A percentile compares a stretch with the other conserved stretches of the same genome.
Conservation (phyloP, 1,284 basidiomycete species). For the Nidula niveotomentosa region DNA sequence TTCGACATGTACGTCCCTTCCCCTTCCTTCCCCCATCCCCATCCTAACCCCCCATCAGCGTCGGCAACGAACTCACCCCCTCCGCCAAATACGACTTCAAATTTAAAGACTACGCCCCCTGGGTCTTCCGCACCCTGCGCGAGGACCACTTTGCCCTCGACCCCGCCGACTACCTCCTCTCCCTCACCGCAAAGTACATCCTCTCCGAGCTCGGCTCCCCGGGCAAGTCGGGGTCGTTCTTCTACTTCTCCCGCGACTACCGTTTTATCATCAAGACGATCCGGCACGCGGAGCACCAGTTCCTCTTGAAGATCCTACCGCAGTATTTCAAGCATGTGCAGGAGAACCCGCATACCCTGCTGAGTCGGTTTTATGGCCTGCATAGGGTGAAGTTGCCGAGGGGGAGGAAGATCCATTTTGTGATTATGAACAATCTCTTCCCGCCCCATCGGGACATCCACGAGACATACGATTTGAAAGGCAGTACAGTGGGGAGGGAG, state of each 20-base stretch:
- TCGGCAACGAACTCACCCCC: constrained; percentile 96
- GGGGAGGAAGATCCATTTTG: constrained; percentile 97
- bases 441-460: constrained; percentile 97
- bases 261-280: constrained; percentile 99
- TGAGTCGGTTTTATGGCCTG: constrained; percentile 94
- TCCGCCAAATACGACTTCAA: constrained; percentile 98
- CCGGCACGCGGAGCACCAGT: constrained; percentile 92
- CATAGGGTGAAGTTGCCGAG: constrained; percentile 96
- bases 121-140: constrained; percentile 94
- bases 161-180: constrained; percentile 95
- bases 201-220: constrained; percentile 98
- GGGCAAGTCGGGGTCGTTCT: constrained; percentile 98
- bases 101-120: constrained; percentile 99
- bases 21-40: neutral
- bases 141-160: constrained; percentile 96
- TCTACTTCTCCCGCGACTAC: constrained; percentile 99
- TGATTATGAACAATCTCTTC: constrained; percentile 99
- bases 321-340: constrained; percentile 89
- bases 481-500: constrained; percentile 87
- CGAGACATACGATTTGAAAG: constrained; percentile 98
- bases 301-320: constrained; percentile 83
- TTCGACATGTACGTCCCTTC: constrained; percentile 84
- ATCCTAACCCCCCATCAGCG: constrained; percentile 38
- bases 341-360: constrained; percentile 90
- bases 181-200: constrained; percentile 97